Evolutionary conservation across 148 eudicot genomes (phyloP).

Genomic region (Rhododendron williamsianum): DNA sequence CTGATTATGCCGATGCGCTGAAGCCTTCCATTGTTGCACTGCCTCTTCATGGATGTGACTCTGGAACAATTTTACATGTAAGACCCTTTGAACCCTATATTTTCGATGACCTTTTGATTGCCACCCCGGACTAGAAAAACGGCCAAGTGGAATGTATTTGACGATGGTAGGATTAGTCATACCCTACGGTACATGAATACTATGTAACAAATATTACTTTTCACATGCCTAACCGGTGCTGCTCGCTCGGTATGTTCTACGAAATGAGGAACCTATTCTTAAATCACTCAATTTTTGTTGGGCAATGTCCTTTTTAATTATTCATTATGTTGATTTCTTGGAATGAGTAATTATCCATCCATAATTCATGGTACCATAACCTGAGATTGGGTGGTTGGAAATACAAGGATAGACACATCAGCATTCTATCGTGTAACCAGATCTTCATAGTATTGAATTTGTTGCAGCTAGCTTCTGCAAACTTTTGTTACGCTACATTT

Average conservation of each 20-base stretch:
- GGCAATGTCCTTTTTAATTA: not conserved
- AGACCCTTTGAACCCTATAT: conserved; percentile 21
- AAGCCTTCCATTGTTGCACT: conserved; percentile 64
- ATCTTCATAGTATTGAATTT: not conserved
- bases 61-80: conserved; percentile 85
- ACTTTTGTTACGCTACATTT: not conserved
- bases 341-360: not conserved
- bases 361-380: not conserved
- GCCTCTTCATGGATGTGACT: conserved; percentile 84
- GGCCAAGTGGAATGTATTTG: not conserved
- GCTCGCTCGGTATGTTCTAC: conserved; percentile 4
- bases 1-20: conserved; percentile 80
- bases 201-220: not conserved
- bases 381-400: not conserved
- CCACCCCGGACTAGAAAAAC: not conserved
- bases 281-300: not conserved
- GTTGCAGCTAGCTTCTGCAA: conserved; percentile 6
- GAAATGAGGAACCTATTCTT: not conserved
- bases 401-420: not conserved
- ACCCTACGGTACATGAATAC: not conserved
- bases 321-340: not conserved
- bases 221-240: not conserved
- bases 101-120: not conserved
- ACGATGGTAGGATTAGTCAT: not conserved
- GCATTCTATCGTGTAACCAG: not conserved